Conservation (phyloP, 495 filamentous ascomycete species). For the Trichoderma parareesei region DNA sequence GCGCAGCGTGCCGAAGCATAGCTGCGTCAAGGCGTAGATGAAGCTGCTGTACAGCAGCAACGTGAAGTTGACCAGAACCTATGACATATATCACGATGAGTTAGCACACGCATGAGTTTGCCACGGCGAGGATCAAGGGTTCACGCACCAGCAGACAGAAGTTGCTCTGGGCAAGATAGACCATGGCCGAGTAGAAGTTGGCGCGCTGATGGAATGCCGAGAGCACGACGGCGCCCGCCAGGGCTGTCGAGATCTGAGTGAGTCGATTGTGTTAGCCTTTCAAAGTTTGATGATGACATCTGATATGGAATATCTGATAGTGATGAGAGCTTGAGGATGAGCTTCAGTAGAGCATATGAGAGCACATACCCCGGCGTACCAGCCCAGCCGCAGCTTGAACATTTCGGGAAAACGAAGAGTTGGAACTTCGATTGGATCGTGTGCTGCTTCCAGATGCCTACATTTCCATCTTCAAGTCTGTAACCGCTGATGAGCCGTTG, state of each 20-base stretch:
- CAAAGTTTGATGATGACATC: no score
- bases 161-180: conserved; percentile 92
- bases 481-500: background rate
- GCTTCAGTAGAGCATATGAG: conserved; percentile 2
- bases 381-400: conserved; percentile 45
- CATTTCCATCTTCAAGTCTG: conserved; percentile 14
- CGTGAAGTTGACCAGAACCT: conserved; percentile 85
- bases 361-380: conserved; percentile 49
- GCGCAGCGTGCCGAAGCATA: conserved; percentile 86
- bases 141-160: conserved; percentile 77
- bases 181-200: conserved; percentile 96
- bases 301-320: background rate
- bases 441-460: conserved; percentile 21
- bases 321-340: conserved; percentile 12
- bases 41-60: conserved; percentile 67
- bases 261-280: no score
- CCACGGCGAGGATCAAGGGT: background rate
- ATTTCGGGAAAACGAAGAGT: conserved; percentile 5
- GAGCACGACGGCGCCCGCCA: conserved; percentile 73
- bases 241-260: conserved; percentile 60
- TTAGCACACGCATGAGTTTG: no score
- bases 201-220: conserved; percentile 89
- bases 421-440: conserved; percentile 14
- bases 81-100: background rate
- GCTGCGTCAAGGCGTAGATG: conserved; percentile 77